These are phyloP conservation scores for Nakazawaea peltata DNA, from an alignment of 805 yeast genomes.

Conservation along the genomic window DNA sequence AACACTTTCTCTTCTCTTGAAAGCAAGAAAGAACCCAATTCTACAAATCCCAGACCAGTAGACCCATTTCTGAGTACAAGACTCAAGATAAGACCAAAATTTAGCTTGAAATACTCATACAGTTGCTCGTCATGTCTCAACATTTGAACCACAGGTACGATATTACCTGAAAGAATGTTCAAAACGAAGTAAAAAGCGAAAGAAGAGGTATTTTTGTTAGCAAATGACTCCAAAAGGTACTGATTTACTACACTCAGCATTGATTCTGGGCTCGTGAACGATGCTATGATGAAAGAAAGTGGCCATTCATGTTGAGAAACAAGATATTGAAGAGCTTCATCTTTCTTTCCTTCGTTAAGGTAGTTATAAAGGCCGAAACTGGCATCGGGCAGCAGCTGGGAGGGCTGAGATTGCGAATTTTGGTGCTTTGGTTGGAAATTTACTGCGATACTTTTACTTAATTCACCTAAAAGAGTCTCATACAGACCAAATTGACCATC, in stretches of 20 bases:
- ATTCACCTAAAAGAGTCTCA: conserved; percentile 1
- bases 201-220: conserved; percentile 27
- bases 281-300: conserved; percentile 64
- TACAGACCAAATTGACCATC: conserved; percentile 24
- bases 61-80: conserved; percentile 5
- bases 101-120: conserved; percentile 1
- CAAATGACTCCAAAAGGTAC: conserved; percentile 41
- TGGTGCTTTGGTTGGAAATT: neutral
- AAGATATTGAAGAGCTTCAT: conserved; percentile 57
- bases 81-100: conserved; percentile 2
- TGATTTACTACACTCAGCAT: conserved; percentile 52
- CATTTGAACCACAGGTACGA: conserved; percentile 42
- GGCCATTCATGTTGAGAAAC: conserved; percentile 67
- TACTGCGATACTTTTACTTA: conserved; percentile 2
- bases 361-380: conserved; percentile 15
- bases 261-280: conserved; percentile 52
- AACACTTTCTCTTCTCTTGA: conserved; percentile 25
- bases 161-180: conserved; percentile 57
- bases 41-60: conserved; percentile 27
- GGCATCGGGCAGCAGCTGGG: too few species aligned
- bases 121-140: conserved; percentile 25
- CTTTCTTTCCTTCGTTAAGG: conserved; percentile 56
- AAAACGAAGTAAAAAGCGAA: conserved; percentile 45
- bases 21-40: conserved; percentile 41
- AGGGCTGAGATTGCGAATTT: neutral